Percentiles rank a stretch among this genome's conserved stretches.
phyloP scores from a whole-genome alignment of 768 basidiomycete genomes.

The Tephrocybe rancida region DNA sequence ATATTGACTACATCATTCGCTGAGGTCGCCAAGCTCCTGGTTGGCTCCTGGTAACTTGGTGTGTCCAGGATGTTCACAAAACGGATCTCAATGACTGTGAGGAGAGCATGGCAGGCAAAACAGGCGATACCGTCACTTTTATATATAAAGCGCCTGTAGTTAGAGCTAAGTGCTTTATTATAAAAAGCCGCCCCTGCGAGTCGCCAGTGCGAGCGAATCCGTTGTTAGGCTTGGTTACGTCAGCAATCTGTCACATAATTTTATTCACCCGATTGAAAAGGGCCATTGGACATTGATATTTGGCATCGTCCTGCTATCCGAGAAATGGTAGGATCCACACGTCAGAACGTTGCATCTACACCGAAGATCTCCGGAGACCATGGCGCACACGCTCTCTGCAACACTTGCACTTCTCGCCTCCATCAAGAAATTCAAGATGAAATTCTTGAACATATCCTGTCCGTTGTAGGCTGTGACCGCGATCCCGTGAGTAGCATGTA shows the following conservation, averaged over 20 bases:
- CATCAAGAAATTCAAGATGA: slow-evolving; percentile 45
- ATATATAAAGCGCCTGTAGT: too few species aligned
- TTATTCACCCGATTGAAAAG: too few species aligned
- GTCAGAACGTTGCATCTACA: background rate
- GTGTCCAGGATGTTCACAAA: slow-evolving; percentile 3
- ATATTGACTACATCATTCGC: slow-evolving; percentile 54
- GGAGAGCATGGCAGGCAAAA: too few species aligned
- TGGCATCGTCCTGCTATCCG: too few species aligned
- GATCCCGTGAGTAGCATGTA: slow-evolving; percentile 29
- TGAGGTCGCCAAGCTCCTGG: slow-evolving; percentile 22
- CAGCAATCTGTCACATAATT: too few species aligned
- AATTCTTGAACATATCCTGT: slow-evolving; percentile 37
- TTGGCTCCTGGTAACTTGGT: slow-evolving; percentile 31
- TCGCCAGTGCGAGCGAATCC: too few species aligned
- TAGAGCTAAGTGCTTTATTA: too few species aligned
- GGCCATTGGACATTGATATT: too few species aligned
- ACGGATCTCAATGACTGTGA: slow-evolving; percentile 14
- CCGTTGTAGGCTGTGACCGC: slow-evolving; percentile 32
- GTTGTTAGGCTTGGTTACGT: too few species aligned
- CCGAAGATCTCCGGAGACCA: slow-evolving; percentile 37
- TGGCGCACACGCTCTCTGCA: slow-evolving; percentile 43
- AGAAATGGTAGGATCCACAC: slow-evolving; percentile 49
- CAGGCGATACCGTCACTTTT: too few species aligned
- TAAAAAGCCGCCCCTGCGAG: too few species aligned
- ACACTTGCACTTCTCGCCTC: slow-evolving; percentile 43